Percentiles rank a stretch among this genome's conserved stretches.
Evolutionary conservation across 306 rosid species (phyloP).

Genomic region (Sicyos edulis): DNA sequence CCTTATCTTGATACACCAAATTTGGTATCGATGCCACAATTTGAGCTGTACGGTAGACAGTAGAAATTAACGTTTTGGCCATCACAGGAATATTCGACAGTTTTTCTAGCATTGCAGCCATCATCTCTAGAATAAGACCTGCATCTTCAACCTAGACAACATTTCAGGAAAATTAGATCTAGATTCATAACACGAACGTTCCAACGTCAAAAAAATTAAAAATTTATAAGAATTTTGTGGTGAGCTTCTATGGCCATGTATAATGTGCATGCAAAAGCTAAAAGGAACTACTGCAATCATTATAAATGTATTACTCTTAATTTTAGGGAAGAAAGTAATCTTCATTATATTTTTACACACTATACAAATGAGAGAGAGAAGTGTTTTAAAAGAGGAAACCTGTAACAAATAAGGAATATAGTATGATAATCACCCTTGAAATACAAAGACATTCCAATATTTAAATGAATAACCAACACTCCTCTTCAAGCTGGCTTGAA

Average conservation of each 20-base stretch:
- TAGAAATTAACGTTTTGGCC: conserved; percentile 47
- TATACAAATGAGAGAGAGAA: no score
- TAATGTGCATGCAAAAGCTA: neutral
- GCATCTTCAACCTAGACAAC: conserved; percentile 76
- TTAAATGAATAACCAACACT: no score
- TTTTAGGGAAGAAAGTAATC: no score
- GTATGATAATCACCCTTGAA: no score
- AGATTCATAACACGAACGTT: conserved; percentile 21
- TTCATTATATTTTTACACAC: no score
- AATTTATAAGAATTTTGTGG: neutral
- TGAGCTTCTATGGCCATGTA: neutral
- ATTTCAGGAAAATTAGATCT: conserved; percentile 14
- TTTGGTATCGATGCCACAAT: conserved; percentile 35
- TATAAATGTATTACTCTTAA: neutral
- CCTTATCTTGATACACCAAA: conserved; percentile 36
- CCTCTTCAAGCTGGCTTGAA: no score
- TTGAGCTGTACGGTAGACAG: conserved; percentile 41
- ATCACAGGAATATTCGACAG: conserved; percentile 51
- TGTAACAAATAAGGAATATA: no score
- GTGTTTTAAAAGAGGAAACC: no score
- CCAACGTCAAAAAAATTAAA: neutral
- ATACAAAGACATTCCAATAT: no score
- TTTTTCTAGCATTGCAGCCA: conserved; percentile 82
- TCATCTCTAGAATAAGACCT: conserved; percentile 65
- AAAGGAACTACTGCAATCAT: neutral